phyloP scores from a whole-genome alignment of 257 asterid genomes.

The Scutellaria galericulata region DNA sequence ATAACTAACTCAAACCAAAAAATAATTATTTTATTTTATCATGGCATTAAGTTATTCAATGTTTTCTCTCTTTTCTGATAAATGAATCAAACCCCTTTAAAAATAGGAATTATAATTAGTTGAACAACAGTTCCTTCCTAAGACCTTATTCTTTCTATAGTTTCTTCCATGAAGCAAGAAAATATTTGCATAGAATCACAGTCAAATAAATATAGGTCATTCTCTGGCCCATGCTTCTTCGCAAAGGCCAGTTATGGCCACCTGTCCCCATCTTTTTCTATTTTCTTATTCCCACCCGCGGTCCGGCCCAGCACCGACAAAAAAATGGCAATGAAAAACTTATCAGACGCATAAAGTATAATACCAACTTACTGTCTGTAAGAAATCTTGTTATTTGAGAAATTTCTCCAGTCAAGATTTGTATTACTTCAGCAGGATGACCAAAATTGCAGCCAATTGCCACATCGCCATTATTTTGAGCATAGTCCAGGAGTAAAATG shows the following conservation, averaged over 20 bases:
- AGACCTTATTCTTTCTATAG: background rate
- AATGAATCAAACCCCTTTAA: background rate
- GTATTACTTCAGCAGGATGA: slow-evolving; percentile 83
- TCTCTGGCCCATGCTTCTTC: no score
- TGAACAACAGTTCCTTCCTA: background rate
- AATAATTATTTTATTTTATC: background rate
- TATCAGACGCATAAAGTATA: slow-evolving; percentile 30
- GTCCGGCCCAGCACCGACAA: background rate
- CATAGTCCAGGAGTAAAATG: slow-evolving; percentile 40
- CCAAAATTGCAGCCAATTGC: slow-evolving; percentile 90
- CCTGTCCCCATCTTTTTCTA: background rate
- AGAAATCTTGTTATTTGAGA: slow-evolving; percentile 56
- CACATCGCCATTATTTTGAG: slow-evolving; percentile 51
- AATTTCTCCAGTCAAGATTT: slow-evolving; percentile 64
- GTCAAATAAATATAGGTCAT: no score
- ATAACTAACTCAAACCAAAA: background rate
- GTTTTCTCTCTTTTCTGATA: slow-evolving; percentile 12
- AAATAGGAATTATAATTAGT: background rate
- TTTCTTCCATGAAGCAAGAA: slow-evolving; percentile 4
- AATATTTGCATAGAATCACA: background rate
- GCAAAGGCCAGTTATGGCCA: no score
- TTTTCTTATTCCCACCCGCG: background rate
- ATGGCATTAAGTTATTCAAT: background rate
- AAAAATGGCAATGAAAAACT: slow-evolving; percentile 16
- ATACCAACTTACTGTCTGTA: slow-evolving; percentile 72